Base-by-base conservation (phyloP, 148 eudicot species). In the Oxyria digyna region DNA sequence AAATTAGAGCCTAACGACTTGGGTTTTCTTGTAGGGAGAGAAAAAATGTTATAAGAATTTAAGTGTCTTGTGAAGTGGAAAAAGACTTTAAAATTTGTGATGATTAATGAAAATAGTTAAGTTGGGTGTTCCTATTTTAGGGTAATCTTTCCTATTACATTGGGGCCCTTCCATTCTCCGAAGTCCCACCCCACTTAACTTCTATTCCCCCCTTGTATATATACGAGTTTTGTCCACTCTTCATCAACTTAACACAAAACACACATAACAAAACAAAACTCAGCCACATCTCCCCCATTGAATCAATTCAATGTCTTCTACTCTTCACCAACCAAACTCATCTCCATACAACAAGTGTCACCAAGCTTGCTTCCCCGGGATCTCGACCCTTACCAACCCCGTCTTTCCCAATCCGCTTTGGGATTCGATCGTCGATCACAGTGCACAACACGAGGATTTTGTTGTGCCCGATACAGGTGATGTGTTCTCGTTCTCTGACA, bases 291-390 rank as follows among this genome's bases (percentile, higher is more conserved):
- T 18, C 21, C 9, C 50, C 50, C 38, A 2, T 7, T 38, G 41
- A 38, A 38, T 4, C 41, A 8, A 23, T 52, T 23, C 62, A 52
- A 52, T 52, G 62, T 52, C 62, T 23, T 52, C 29, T 23, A 20
- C 29, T 52, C 29, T 23, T 52, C 29, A 23, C 29, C 62, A 52
- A 10, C 26, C 31, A 24, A 46, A 46, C 52, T 12, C 31, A 23
- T 52, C 62, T 52, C 62, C 62, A 52, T 52, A 52, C 62, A 52
- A 23, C 62, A 52, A 52, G 62, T 52, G 12, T 31, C 62, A 52
- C 14, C 62, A 52, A 26, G 23, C 13, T 11, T 52, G 31, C 26
- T 52, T 23, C 29, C 11, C 62, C 15, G 62, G 24, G 31, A 13
- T 52, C 31, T 24, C 31, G 1, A 31, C 29, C 62, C 62, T 52